Conservation (phyloP, 1,284 basidiomycete genomes). For the Schizopora paradoxa region DNA sequence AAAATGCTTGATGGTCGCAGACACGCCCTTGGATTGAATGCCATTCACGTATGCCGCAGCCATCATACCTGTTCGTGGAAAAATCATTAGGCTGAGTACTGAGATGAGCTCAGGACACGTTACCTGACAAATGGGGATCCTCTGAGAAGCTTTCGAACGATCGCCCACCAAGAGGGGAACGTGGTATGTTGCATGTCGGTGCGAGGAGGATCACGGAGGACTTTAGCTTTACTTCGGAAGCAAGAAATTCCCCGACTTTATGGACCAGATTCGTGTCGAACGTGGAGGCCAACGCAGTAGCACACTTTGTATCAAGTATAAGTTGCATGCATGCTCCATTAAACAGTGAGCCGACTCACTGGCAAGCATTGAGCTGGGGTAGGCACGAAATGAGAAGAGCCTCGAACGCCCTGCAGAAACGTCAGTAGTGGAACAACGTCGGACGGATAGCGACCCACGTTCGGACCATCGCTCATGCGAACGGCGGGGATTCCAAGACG, state of each 20-base stretch:
- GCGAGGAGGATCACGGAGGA: conserved; percentile 58
- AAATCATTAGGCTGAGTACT: background rate
- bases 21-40: conserved; percentile 57
- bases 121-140: conserved; percentile 59
- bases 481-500: conserved; percentile 57
- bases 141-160: conserved; percentile 71
- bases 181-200: conserved; percentile 68
- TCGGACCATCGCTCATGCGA: conserved; percentile 64
- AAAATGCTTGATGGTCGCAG: conserved; percentile 51
- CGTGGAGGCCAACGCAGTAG: conserved; percentile 61
- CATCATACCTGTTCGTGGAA: conserved; percentile 39
- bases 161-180: conserved; percentile 54
- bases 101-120: background rate
- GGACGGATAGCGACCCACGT: conserved; percentile 33
- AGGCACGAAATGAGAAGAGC: conserved; percentile 59
- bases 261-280: conserved; percentile 54
- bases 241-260: conserved; percentile 52
- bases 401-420: conserved; percentile 49
- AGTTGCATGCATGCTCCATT: background rate
- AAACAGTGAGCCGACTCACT: conserved; percentile 27
- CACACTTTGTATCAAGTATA: conserved; percentile 39
- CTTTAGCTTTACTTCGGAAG: conserved; percentile 57
- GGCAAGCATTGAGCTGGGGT: conserved; percentile 61
- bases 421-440: conserved; percentile 10
- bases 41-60: conserved; percentile 63